phyloP scores from a whole-genome alignment of 176 grass and related monocot genomes.

The Oryza brachyantha region DNA sequence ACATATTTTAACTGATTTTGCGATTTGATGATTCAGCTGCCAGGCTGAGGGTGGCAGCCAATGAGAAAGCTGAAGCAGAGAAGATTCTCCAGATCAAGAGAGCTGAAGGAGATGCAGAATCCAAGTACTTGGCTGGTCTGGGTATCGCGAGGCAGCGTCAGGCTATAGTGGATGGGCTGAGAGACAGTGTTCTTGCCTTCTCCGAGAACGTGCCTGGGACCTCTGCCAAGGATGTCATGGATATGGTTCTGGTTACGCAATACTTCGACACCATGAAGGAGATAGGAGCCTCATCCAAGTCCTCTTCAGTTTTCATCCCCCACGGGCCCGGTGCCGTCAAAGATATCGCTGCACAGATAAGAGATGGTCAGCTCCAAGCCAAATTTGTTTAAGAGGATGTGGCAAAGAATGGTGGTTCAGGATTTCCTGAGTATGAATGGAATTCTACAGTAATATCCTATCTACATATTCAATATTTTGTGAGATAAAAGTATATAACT shows the following conservation, averaged over 20 bases:
- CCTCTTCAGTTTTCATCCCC: slow-evolving; percentile 72
- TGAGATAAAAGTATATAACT: slow-evolving; percentile 9
- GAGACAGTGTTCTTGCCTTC: slow-evolving; percentile 82
- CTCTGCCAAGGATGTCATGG: slow-evolving; percentile 82
- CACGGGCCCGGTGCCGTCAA: slow-evolving; percentile 74
- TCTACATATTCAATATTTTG: background rate
- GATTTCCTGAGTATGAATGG: background rate
- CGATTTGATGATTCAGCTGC: slow-evolving; percentile 46
- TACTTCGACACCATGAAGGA: slow-evolving; percentile 93
- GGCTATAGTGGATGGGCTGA: slow-evolving; percentile 79
- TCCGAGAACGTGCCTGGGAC: slow-evolving; percentile 87
- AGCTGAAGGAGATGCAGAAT: slow-evolving; percentile 83
- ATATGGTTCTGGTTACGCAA: slow-evolving; percentile 85
- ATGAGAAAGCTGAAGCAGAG: slow-evolving; percentile 83
- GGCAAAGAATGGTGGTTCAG: background rate
- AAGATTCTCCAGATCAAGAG: slow-evolving; percentile 89
- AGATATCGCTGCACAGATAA: slow-evolving; percentile 66
- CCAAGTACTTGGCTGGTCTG: slow-evolving; percentile 75
- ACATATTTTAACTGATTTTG: background rate
- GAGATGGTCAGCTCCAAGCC: slow-evolving; percentile 72
- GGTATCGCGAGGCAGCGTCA: slow-evolving; percentile 91
- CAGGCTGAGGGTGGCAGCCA: slow-evolving; percentile 75
- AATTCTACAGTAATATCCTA: background rate
- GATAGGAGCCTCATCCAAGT: slow-evolving; percentile 66
- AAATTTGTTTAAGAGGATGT: slow-evolving; percentile 18